phyloP scores from a whole-genome alignment of 257 asterid genomes.

The Solanum chmielewskii region DNA sequence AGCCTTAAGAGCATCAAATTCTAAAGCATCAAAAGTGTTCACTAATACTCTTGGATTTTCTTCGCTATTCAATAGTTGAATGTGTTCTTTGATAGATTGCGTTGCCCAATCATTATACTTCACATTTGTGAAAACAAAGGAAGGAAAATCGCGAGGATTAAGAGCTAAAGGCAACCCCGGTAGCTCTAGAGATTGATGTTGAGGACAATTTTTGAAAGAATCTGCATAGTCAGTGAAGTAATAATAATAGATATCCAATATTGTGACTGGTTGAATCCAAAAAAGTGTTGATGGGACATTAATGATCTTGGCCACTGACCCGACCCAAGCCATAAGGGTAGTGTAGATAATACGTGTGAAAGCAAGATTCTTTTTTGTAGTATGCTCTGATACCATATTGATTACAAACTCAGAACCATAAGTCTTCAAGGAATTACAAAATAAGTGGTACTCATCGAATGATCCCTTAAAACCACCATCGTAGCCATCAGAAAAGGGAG shows the following conservation, averaged over 20 bases:
- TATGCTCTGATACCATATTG: not conserved
- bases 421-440: not conserved
- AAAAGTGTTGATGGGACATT: not conserved
- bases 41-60: not conserved
- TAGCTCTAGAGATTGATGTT: not conserved
- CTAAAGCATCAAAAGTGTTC: not conserved
- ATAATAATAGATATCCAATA: not conserved
- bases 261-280: not conserved
- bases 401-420: not conserved
- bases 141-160: not conserved
- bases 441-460: not conserved
- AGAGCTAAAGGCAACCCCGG: not conserved
- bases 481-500: not conserved
- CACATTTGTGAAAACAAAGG: not conserved
- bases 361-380: not conserved
- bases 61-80: not conserved
- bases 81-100: not conserved
- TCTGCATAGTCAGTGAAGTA: not conserved
- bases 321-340: not conserved
- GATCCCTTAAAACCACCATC: not conserved
- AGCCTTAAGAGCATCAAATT: not conserved
- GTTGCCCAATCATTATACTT: not conserved
- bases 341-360: not conserved
- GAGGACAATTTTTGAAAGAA: not conserved
- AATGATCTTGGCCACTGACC: not conserved